A percentile compares a stretch with the other conserved stretches of the same genome.
Evolutionary conservation across 2,329 filamentous ascomycete genomes (phyloP).

Genomic region (Monosporascus sp.): DNA sequence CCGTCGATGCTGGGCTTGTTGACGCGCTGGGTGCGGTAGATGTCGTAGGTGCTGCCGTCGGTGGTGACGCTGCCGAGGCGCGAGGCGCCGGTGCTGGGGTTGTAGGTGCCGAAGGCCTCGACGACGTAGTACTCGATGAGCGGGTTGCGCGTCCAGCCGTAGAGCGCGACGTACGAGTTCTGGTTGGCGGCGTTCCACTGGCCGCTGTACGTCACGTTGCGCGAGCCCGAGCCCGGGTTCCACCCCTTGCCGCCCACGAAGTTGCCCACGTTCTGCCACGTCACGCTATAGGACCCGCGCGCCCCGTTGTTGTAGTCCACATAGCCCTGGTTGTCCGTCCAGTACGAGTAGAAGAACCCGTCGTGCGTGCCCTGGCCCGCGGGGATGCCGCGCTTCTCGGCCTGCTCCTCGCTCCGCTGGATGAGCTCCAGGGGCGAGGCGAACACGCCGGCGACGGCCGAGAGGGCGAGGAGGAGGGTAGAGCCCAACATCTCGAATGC

Average conservation of each 20-base stretch:
- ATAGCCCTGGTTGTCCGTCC: conserved; percentile 49
- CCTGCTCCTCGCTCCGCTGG: not conserved
- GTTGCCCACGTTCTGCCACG: conserved; percentile 44
- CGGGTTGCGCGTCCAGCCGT: conserved; percentile 33
- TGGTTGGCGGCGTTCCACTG: conserved; percentile 27
- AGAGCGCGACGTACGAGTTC: conserved; percentile 42
- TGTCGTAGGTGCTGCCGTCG: conserved; percentile 30
- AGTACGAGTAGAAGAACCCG: conserved; percentile 60
- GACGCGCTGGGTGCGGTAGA: conserved; percentile 30
- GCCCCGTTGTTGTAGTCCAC: conserved; percentile 53
- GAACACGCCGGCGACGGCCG: conserved; percentile 20
- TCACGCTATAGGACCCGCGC: conserved; percentile 46
- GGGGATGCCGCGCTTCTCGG: conserved; percentile 16
- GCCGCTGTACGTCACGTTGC: conserved; percentile 26
- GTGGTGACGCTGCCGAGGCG: conserved; percentile 25
- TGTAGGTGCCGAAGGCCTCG: conserved; percentile 31
- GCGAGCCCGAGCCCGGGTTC: conserved; percentile 30
- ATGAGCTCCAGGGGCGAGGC: conserved; percentile 25
- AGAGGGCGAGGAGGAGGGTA: conserved; percentile 20
- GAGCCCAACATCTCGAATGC: conserved; percentile 22
- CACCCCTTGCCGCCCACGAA: conserved; percentile 50
- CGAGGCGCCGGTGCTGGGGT: conserved; percentile 24
- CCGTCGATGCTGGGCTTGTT: conserved; percentile 42
- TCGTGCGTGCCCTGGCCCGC: conserved; percentile 35
- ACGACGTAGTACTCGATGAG: conserved; percentile 37